Evolutionary conservation across 495 filamentous ascomycete genomes (phyloP).

Genomic region (Neurospora sp.): DNA sequence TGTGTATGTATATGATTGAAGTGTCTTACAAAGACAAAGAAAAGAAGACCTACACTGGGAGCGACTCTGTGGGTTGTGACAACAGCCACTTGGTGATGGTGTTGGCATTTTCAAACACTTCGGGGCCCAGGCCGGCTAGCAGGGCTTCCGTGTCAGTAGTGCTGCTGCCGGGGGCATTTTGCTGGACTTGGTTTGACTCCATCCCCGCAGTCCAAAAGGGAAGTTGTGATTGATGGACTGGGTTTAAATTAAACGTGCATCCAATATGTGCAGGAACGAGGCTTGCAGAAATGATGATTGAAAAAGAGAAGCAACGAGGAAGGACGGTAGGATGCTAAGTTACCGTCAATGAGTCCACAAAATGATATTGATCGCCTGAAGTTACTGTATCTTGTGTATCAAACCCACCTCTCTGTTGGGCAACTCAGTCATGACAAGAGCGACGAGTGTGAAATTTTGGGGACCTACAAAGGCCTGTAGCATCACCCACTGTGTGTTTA

Average conservation of each 20-base stretch:
- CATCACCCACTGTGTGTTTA: not conserved
- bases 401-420: not conserved
- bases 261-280: not conserved
- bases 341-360: not conserved
- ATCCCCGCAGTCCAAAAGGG: not conserved
- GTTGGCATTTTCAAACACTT: constrained; percentile 22
- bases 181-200: not conserved
- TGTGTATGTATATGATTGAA: not conserved
- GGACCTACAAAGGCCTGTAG: not conserved
- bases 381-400: not conserved
- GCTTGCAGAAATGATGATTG: not conserved
- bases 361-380: not conserved
- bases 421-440: not conserved
- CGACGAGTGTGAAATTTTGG: not conserved
- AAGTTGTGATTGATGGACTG: not conserved
- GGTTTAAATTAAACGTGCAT: not conserved
- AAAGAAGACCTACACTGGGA: constrained; percentile 9
- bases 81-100: constrained; percentile 23
- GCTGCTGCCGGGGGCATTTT: not conserved
- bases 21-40: not conserved
- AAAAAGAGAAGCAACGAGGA: not conserved
- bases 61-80: constrained; percentile 8
- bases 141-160: not conserved
- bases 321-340: not conserved
- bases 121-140: constrained; percentile 4